A percentile compares a stretch with the other conserved stretches of the same genome.
Conservation (phyloP, 768 basidiomycete species). For the Naganishia vaughanmartiniae region DNA sequence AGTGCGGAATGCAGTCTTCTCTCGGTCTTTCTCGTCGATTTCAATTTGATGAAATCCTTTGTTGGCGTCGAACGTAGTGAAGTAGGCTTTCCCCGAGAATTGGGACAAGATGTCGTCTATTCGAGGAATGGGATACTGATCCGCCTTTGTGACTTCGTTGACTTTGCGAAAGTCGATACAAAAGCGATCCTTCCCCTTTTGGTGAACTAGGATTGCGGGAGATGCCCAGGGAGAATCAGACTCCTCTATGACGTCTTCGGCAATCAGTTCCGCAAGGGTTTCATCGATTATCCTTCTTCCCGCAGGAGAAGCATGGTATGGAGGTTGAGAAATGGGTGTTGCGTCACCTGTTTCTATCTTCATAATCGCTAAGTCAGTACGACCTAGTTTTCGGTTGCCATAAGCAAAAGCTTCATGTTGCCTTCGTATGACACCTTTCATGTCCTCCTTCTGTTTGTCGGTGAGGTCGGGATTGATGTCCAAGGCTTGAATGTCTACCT, state of each 20-base stretch:
- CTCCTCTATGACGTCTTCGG: no score
- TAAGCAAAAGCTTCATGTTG: slow-evolving; percentile 21
- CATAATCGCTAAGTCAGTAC: slow-evolving; percentile 4
- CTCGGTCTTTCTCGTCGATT: slow-evolving; percentile 7
- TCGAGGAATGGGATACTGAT: no score
- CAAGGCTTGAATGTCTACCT: neutral
- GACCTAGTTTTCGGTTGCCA: slow-evolving; percentile 12
- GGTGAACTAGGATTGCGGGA: slow-evolving; percentile 20
- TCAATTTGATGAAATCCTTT: slow-evolving; percentile 26
- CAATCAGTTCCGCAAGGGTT: no score
- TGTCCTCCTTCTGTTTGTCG: neutral
- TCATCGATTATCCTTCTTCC: slow-evolving; percentile 8
- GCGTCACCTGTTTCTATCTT: slow-evolving; percentile 13
- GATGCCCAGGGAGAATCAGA: slow-evolving; percentile 30
- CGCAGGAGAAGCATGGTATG: slow-evolving; percentile 26
- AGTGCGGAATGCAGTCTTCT: slow-evolving; percentile 25
- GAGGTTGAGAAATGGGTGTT: slow-evolving; percentile 16
- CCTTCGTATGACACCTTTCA: neutral
- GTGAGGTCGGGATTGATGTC: slow-evolving; percentile 25
- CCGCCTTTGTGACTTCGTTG: no score
- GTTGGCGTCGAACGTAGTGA: slow-evolving; percentile 22
- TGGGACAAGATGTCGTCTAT: no score
- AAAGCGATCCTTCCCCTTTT: slow-evolving; percentile 27
- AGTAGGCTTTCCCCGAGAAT: neutral
- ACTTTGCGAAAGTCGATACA: no score